phyloP scores from a whole-genome alignment of 306 rosid genomes.

The Lathyrus tuberosus region DNA sequence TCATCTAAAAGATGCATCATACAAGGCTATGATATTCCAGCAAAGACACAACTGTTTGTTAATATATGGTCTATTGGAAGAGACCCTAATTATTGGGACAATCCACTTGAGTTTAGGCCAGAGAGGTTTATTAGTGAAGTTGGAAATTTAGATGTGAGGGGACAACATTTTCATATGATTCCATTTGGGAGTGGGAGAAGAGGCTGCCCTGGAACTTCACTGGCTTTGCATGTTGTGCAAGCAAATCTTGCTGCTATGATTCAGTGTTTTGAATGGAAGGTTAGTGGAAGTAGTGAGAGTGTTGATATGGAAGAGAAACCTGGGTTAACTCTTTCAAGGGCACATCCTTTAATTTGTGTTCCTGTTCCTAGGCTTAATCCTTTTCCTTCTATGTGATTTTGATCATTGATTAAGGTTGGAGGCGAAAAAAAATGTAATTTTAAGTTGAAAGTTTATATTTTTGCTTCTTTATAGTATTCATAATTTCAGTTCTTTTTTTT shows the following conservation, averaged over 20 bases:
- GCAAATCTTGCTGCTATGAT: constrained; percentile 63
- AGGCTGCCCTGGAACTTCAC: constrained; percentile 76
- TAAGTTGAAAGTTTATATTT: constrained; percentile 7
- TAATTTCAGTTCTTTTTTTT: not conserved
- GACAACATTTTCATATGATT: constrained; percentile 68
- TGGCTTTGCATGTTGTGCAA: constrained; percentile 74
- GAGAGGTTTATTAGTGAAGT: constrained; percentile 62
- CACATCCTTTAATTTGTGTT: constrained; percentile 59
- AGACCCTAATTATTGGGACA: constrained; percentile 73
- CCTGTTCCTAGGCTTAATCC: constrained; percentile 49
- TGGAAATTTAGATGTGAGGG: constrained; percentile 65
- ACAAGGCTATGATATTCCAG: constrained; percentile 66
- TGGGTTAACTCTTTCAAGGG: constrained; percentile 69
- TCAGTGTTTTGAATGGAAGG: constrained; percentile 83
- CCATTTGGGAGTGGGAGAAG: constrained; percentile 95
- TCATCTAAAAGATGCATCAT: constrained; percentile 52
- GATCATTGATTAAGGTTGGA: constrained; percentile 11
- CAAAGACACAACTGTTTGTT: constrained; percentile 64
- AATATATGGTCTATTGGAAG: constrained; percentile 85
- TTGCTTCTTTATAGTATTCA: not conserved
- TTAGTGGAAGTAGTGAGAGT: constrained; percentile 26
- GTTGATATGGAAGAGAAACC: constrained; percentile 70
- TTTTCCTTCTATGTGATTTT: constrained; percentile 48
- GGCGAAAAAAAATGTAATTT: not conserved
- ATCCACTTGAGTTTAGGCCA: constrained; percentile 71